Percentiles rank a stretch among this genome's conserved stretches.
Evolutionary conservation across 1,284 basidiomycete species (phyloP).

Genomic region (Phellinidium pouzarii): DNA sequence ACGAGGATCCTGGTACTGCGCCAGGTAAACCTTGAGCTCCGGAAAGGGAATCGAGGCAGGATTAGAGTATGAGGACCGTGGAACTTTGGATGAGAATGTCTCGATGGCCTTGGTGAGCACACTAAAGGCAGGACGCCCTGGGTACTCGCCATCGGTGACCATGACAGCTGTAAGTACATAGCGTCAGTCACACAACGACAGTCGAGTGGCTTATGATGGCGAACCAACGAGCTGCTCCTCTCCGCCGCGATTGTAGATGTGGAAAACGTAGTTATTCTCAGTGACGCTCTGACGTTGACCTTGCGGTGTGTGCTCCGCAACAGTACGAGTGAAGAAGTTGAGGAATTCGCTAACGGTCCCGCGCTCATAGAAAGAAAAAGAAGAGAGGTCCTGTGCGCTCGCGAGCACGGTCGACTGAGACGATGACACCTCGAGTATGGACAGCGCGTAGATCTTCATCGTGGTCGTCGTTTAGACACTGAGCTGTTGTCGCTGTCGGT

Average conservation of each 20-base stretch:
- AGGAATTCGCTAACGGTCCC: conserved; percentile 85
- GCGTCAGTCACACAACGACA: neutral
- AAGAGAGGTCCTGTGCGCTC: conserved; percentile 78
- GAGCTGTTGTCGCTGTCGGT: neutral
- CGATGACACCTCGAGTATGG: conserved; percentile 52
- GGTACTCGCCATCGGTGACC: conserved; percentile 95
- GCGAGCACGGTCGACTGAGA: conserved; percentile 59
- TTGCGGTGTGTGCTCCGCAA: conserved; percentile 82
- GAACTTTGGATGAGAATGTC: conserved; percentile 82
- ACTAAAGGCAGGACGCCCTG: conserved; percentile 93
- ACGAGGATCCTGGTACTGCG: conserved; percentile 95
- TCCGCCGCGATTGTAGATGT: conserved; percentile 86
- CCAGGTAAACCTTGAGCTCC: conserved; percentile 74
- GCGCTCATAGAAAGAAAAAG: conserved; percentile 92
- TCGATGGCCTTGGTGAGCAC: conserved; percentile 92
- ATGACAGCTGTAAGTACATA: conserved; percentile 61
- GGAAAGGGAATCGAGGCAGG: conserved; percentile 62
- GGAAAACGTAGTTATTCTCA: conserved; percentile 87
- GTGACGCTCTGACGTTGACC: conserved; percentile 84
- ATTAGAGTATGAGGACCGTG: conserved; percentile 58
- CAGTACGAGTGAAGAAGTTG: conserved; percentile 88
- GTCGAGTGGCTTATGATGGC: conserved; percentile 24
- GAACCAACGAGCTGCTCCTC: conserved; percentile 72
- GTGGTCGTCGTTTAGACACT: neutral
- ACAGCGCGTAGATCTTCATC: conserved; percentile 73